Evolutionary conservation across 495 filamentous ascomycete species (phyloP), one percentile per base, ranked within the genome.

Genomic region (Aspergillus conjunctus): DNA sequence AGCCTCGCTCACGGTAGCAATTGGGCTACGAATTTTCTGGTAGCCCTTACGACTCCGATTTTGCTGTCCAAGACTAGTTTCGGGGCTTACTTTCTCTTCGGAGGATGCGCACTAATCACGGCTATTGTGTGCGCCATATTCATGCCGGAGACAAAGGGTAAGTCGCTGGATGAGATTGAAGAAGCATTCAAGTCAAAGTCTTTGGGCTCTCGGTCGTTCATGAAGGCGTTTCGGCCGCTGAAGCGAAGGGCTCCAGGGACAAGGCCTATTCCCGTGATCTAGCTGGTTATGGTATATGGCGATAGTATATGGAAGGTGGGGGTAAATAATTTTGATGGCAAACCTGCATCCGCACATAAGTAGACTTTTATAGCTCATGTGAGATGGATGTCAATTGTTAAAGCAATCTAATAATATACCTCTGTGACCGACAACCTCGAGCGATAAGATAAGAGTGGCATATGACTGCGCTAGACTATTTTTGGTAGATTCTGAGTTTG

Each of bases 71-170:
- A 76, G 6, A 84, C 78, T 7, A 77, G 75, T 7, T 87, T 69
- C 43, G 85, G 83, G 1, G 79, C 81, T 0, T 88, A 88, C 64
- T 88, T 88, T 52, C 66, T 88, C 9, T 88, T 85, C 59, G 86
- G 83, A 21, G 70, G 75, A 8, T 77, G 73, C 45, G 69, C 79
- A 2, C 54, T 85, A 14, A 58, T 79, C 26, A 84, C 84, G 0
- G 77, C 79, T 0, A 37, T 73, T 12, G 77, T 87, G 0, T 81
- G 83, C 51, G 68, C 73, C 5, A 34, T 79, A 0, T 83, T 73
- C 48, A 88, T 88, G 84, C 84, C 82, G 2, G 86, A 88, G 67
- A 88, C 86, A 0, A 76, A 81, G 48, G 84, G 84, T 0, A 69
- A 73, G 11, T 78, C 77, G 0, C 70, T 89, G 31, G 83, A 86